Base-by-base conservation (phyloP, 495 filamentous ascomycete genomes). In the Xylaria palmicola region DNA sequence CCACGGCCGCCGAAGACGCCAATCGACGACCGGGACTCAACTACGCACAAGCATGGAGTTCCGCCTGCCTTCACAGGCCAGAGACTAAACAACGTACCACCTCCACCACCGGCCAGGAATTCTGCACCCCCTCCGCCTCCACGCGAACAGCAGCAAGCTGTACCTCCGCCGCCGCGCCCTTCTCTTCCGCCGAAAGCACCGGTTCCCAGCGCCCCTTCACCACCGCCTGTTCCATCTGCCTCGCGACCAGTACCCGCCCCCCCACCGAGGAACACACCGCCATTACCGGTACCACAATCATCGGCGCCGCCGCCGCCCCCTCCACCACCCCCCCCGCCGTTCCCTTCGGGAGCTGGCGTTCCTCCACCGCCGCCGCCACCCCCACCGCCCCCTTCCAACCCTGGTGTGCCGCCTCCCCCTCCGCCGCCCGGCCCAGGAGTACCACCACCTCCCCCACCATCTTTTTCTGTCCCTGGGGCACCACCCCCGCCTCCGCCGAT, bases 1-100 rank as follows among this genome's bases (percentile, higher is more conserved):
- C 92, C 92, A 7, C 81, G 91, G 65, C 92, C 93, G 37, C 90
- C 93, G 1, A 97, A 97, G 74, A 89, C 85, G 3, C 90, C 91
- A 3, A 78, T 92, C 67, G 90, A 93, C 30, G 90, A 92, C 19
- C 67, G 71, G 30, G 69, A 65, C 71, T 74, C 82, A 15, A 72
- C 79, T 19, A 43, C 68, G 39, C 75, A 79, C 29, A 88, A 78
- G 62, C 91, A 89, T 70, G 84, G 82, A 20, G 92, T 97, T 13
- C 92, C 94, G 29, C 93, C 93, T 17, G 87, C 90, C 20, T 96
- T 96, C 69, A 74, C 82, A 52, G 88, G 88, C 37, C 85, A 88
- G 63, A 79, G 88, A 55, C 17, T 54, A 37, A 65, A 57, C 53
- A 85, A 84, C 51, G 71, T 82, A 22, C 90, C 90, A 29, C 91